Conservation (phyloP, 257 asterid species). For the Salvia rosmarinus region DNA sequence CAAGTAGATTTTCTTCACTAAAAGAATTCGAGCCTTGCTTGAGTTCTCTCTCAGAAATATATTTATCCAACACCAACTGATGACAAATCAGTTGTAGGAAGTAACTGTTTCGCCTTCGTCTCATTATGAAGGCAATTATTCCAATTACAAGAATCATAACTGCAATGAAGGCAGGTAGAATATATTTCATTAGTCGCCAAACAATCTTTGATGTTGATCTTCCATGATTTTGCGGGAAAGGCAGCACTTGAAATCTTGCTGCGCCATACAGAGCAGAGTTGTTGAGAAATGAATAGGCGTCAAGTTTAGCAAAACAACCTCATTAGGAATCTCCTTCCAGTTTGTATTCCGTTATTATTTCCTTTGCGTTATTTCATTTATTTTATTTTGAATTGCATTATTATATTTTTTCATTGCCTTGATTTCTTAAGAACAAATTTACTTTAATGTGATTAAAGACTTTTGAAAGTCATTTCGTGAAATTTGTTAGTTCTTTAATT, state of each 20-base stretch:
- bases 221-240: not conserved
- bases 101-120: no score
- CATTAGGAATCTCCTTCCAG: slow-evolving; percentile 31
- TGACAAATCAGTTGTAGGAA: not conserved
- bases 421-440: no score
- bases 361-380: no score
- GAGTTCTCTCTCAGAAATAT: slow-evolving; percentile 38
- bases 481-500: no score
- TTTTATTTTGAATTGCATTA: no score
- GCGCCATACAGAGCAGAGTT: slow-evolving; percentile 25
- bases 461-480: no score
- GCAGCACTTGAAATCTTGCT: slow-evolving; percentile 8
- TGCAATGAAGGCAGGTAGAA: not conserved
- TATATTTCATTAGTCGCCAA: slow-evolving; percentile 20
- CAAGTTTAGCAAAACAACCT: not conserved
- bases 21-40: slow-evolving; percentile 31
- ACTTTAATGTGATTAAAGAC: no score
- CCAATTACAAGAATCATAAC: not conserved
- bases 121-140: not conserved
- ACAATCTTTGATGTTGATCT: not conserved
- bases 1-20: slow-evolving; percentile 36
- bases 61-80: slow-evolving; percentile 11
- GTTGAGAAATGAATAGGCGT: slow-evolving; percentile 31
- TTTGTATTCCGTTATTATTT: slow-evolving; percentile 5
- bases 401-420: no score